A percentile compares a stretch with the other conserved stretches of the same genome.
Conservation (phyloP, 208 protist species). For the Acanthamoeba royreba region DNA sequence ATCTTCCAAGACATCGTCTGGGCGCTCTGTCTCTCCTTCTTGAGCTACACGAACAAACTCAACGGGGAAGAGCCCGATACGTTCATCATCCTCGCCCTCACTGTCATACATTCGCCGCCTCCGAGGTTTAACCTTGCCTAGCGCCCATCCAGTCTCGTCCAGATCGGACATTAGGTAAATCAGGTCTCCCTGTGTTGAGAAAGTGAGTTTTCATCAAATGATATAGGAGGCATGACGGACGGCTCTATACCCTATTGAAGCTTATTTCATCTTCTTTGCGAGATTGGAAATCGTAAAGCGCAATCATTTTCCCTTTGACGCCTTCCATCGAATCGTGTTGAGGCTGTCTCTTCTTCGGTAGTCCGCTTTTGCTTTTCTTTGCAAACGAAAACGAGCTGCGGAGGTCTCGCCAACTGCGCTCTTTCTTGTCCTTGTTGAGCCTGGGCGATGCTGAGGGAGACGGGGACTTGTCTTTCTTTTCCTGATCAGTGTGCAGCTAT, state of each 20-base stretch:
- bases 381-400: background rate
- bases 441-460: background rate
- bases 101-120: background rate
- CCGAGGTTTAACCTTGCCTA: background rate
- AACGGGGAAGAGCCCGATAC: background rate
- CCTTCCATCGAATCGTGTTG: background rate
- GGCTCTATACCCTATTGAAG: background rate
- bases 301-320: background rate
- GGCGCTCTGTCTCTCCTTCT: background rate
- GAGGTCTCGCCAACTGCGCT: background rate
- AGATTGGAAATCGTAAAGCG: background rate
- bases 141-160: constrained; percentile 18
- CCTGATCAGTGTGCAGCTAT: too few species aligned
- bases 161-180: constrained; percentile 26
- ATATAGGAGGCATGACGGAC: background rate
- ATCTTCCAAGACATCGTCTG: background rate
- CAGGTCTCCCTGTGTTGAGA: background rate
- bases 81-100: background rate
- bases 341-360: background rate
- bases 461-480: too few species aligned
- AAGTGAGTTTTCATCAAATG: background rate
- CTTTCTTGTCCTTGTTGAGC: background rate
- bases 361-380: background rate
- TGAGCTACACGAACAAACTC: background rate
- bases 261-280: background rate